Conservation (phyloP, 1,284 basidiomycete species). For the Moesziomyces antarcticus region DNA sequence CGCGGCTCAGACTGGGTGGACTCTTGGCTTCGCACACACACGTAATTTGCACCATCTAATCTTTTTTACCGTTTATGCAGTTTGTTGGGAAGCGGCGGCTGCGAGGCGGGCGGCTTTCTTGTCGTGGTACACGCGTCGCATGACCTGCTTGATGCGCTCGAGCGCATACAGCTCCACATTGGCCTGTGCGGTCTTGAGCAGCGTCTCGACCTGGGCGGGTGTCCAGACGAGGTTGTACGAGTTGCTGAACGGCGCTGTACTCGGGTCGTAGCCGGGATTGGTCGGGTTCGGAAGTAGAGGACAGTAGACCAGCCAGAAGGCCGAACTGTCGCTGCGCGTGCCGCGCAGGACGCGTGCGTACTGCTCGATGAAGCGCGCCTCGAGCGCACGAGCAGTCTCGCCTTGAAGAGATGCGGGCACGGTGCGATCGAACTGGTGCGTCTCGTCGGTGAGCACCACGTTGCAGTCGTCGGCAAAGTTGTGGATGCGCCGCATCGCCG, state of each 20-base stretch:
- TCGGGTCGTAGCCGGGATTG: slow-evolving; percentile 59
- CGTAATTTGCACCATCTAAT: not conserved
- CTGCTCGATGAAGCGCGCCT: slow-evolving; percentile 30
- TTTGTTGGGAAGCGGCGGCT: not conserved
- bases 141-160: slow-evolving; percentile 32
- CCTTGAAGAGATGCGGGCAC: not conserved
- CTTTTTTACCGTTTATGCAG: not conserved
- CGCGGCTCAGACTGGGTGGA: slow-evolving; percentile 26
- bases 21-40: slow-evolving; percentile 31
- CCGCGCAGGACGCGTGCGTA: slow-evolving; percentile 43
- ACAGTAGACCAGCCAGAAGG: slow-evolving; percentile 58
- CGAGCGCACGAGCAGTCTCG: slow-evolving; percentile 17
- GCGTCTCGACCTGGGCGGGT: slow-evolving; percentile 54
- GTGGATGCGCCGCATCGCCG: slow-evolving; percentile 54
- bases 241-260: slow-evolving; percentile 54
- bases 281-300: slow-evolving; percentile 56
- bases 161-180: slow-evolving; percentile 54
- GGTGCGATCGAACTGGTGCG: slow-evolving; percentile 16
- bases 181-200: slow-evolving; percentile 47
- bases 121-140: slow-evolving; percentile 35
- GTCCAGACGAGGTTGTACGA: slow-evolving; percentile 66
- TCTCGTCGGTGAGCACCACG: slow-evolving; percentile 28
- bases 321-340: slow-evolving; percentile 12
- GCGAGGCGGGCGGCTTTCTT: slow-evolving; percentile 41
- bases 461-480: slow-evolving; percentile 59